Percentiles rank a stretch among this genome's conserved stretches.
These are phyloP conservation scores for Vigna radiata DNA, from an alignment of 306 rosid species.

Conservation along the genomic window DNA sequence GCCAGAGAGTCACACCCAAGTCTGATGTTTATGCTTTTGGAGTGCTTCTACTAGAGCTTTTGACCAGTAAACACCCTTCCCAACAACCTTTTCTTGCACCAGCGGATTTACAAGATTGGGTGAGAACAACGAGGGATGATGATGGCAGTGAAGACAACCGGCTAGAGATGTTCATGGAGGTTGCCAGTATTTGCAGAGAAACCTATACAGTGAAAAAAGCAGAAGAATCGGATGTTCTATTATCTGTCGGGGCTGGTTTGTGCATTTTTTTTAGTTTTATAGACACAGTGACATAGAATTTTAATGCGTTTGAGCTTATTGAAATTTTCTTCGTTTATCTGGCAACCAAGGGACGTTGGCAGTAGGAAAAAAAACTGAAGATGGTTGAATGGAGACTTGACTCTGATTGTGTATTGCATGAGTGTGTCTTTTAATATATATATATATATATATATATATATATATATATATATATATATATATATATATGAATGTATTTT, in stretches of 20 bases:
- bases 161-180: constrained; percentile 88
- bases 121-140: constrained; percentile 79
- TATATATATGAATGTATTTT: too few relatives aligned
- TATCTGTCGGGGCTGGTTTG: constrained; percentile 21
- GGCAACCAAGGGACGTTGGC: background rate
- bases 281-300: constrained; percentile 20
- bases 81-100: constrained; percentile 84
- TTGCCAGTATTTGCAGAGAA: constrained; percentile 80
- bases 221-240: constrained; percentile 3
- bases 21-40: constrained; percentile 86
- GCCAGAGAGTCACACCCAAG: constrained; percentile 58
- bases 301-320: constrained; percentile 29
- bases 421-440: too few relatives aligned
- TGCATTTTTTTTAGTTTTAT: constrained; percentile 1
- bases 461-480: too few relatives aligned
- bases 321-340: constrained; percentile 17
- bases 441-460: too few relatives aligned
- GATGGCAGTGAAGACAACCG: constrained; percentile 68
- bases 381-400: background rate
- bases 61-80: constrained; percentile 88
- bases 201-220: constrained; percentile 45
- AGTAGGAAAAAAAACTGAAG: background rate
- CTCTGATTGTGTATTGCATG: too few relatives aligned
- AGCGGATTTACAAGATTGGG: constrained; percentile 78
- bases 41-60: constrained; percentile 80